Percentiles rank a stretch among this genome's conserved stretches.
Conservation (phyloP, 2,329 filamentous ascomycete species). For the Apiospora hydei region DNA sequence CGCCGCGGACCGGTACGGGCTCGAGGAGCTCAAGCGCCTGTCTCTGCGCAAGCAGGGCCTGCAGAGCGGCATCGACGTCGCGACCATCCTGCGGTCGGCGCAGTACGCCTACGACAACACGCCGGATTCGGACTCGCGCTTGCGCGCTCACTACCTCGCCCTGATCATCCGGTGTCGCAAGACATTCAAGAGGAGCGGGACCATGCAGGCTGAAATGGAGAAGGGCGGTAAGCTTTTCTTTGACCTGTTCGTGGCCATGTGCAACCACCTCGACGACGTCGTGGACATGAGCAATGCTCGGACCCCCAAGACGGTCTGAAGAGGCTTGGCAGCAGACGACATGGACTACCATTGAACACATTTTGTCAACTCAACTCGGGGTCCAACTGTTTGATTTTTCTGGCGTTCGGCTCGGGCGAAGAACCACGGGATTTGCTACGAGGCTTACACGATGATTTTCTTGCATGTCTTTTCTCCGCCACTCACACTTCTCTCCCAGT, state of each 20-base stretch:
- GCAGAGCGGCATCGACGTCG: constrained; percentile 90
- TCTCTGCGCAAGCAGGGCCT: constrained; percentile 93
- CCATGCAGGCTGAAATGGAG: constrained; percentile 99
- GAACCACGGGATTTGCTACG: constrained; percentile 29
- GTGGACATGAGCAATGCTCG: constrained; percentile 80
- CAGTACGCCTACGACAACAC: constrained; percentile 97
- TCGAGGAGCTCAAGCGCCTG: constrained; percentile 91
- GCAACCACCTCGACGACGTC: constrained; percentile 97
- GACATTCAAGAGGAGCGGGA: constrained; percentile 97
- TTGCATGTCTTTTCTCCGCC: constrained; percentile 44
- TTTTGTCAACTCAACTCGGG: constrained; percentile 26
- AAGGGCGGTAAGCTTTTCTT: constrained; percentile 95
- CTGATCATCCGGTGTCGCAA: constrained; percentile 97
- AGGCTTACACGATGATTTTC: constrained; percentile 35
- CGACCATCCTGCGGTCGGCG: constrained; percentile 88
- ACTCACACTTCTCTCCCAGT: constrained; percentile 36
- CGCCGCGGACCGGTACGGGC: constrained; percentile 85
- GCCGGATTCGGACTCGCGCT: constrained; percentile 87
- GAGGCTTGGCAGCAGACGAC: constrained; percentile 26
- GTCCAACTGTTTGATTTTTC: constrained; percentile 29
- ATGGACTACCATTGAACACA: constrained; percentile 33
- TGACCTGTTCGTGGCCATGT: constrained; percentile 97
- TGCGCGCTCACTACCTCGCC: constrained; percentile 96
- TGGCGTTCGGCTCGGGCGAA: constrained; percentile 29
- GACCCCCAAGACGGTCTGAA: constrained; percentile 66